phyloP scores from a whole-genome alignment of 441 rosid species.

The Theobroma grandiflorum region DNA sequence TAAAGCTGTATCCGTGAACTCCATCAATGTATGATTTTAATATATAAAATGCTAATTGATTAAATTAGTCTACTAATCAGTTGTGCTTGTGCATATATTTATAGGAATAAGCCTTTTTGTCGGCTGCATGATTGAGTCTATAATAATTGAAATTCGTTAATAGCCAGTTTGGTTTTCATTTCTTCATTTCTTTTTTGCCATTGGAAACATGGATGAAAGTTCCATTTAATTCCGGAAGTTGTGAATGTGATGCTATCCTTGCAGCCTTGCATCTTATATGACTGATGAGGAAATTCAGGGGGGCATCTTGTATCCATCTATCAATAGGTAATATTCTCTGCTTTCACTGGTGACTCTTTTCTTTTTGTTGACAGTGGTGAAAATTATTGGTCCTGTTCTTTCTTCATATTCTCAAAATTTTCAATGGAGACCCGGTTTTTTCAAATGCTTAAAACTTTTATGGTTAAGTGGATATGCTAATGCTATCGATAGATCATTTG shows the following conservation, averaged over 20 bases:
- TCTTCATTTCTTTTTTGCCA: background rate
- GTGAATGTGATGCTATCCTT: slow-evolving; percentile 30
- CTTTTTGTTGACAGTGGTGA: background rate
- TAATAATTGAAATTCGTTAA: no score
- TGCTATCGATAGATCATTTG: background rate
- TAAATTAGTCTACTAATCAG: background rate
- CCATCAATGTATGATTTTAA: background rate
- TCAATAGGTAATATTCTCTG: slow-evolving; percentile 58
- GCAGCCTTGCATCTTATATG: slow-evolving; percentile 98
- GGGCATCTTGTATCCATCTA: slow-evolving; percentile 89
- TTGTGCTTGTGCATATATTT: background rate
- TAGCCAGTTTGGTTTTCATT: no score
- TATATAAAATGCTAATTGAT: background rate
- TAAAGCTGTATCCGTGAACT: background rate
- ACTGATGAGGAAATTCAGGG: slow-evolving; percentile 78
- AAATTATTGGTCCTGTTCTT: background rate
- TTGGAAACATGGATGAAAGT: slow-evolving; percentile 1
- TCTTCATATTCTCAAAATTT: background rate
- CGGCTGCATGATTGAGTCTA: no score
- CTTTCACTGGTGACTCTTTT: background rate
- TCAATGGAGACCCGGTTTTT: background rate
- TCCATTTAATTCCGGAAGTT: background rate
- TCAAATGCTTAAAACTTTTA: background rate
- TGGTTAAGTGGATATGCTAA: background rate
- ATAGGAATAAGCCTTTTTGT: background rate